phyloP scores from a whole-genome alignment of 2,329 filamentous ascomycete species.

The Fragosphaeria purpurea region DNA sequence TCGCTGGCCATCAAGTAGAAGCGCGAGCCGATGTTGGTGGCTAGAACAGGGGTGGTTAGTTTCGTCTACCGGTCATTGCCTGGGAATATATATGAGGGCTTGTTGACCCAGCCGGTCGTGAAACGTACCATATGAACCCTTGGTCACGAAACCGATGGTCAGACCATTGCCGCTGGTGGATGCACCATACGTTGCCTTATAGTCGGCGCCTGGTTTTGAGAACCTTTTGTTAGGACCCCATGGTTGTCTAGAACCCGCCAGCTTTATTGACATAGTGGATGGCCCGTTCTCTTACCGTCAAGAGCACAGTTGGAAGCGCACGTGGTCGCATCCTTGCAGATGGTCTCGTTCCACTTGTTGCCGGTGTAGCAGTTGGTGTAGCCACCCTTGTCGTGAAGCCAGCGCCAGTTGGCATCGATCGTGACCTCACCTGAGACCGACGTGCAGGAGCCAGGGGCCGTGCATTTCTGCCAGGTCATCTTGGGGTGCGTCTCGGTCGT shows the following conservation, averaged over 20 bases:
- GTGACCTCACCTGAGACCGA: conserved; percentile 37
- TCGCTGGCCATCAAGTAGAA: conserved; percentile 22
- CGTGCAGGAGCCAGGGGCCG: conserved; percentile 34
- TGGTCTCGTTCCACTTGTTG: conserved; percentile 34
- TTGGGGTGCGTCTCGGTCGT: conserved; percentile 39
- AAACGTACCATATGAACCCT: conserved; percentile 21
- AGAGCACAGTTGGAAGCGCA: conserved; percentile 48
- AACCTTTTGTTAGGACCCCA: too few species aligned
- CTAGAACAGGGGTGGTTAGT: conserved; percentile 9
- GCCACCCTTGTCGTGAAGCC: conserved; percentile 38
- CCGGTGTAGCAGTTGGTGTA: conserved; percentile 41
- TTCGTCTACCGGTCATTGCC: too few species aligned
- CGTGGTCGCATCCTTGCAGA: conserved; percentile 36
- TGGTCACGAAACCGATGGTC: conserved; percentile 37
- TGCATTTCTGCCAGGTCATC: conserved; percentile 42
- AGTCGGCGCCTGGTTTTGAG: conserved; percentile 31
- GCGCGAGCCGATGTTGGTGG: conserved; percentile 28
- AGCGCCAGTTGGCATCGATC: conserved; percentile 49
- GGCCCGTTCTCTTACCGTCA: conserved; percentile 27
- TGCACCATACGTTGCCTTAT: conserved; percentile 40
- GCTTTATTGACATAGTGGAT: too few species aligned
- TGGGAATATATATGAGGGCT: too few species aligned
- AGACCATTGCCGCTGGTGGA: conserved; percentile 37
- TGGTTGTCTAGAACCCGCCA: too few species aligned
- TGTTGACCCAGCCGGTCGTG: too few species aligned